A percentile compares a stretch with the other conserved stretches of the same genome.
phyloP scores from a whole-genome alignment of 129 eudicot species.

The Scalesia atractyloides region DNA sequence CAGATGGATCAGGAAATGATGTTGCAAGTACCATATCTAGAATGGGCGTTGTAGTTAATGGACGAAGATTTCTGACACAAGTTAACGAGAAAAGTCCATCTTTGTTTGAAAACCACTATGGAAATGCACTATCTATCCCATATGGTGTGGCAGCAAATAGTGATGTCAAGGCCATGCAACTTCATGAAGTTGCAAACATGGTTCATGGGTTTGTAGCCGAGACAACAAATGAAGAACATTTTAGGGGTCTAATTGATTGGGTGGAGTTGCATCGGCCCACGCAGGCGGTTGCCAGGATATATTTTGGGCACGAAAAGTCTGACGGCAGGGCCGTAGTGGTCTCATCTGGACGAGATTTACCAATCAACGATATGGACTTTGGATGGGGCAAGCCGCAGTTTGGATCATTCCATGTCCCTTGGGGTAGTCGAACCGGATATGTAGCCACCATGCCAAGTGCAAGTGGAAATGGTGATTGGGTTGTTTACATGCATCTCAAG shows the following conservation, averaged over 20 bases:
- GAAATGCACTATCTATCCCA: not conserved
- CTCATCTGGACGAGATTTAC: conserved; percentile 47
- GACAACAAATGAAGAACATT: conserved; percentile 37
- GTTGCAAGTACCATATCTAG: conserved; percentile 13
- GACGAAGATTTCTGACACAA: conserved; percentile 27
- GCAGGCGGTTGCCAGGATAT: conserved; percentile 41
- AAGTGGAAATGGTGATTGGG: conserved; percentile 54
- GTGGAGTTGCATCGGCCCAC: conserved; percentile 42
- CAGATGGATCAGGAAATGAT: not conserved
- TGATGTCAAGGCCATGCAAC: conserved; percentile 4
- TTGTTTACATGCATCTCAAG: conserved; percentile 57
- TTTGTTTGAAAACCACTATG: conserved; percentile 3
- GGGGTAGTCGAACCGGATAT: conserved; percentile 30
- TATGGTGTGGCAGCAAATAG: not conserved
- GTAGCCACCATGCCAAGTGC: conserved; percentile 60
- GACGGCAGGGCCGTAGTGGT: conserved; percentile 48
- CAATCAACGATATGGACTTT: not conserved
- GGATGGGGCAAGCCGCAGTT: not conserved
- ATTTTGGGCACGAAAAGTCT: conserved; percentile 5
- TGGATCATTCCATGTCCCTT: not conserved
- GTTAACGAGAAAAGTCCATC: not conserved
- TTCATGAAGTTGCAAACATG: conserved; percentile 24
- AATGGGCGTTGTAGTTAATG: conserved; percentile 51
- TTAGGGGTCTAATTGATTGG: conserved; percentile 46
- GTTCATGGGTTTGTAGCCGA: conserved; percentile 36